phyloP scores from a whole-genome alignment of 2,329 filamentous ascomycete species.

The Pezicula neosporulosa region DNA sequence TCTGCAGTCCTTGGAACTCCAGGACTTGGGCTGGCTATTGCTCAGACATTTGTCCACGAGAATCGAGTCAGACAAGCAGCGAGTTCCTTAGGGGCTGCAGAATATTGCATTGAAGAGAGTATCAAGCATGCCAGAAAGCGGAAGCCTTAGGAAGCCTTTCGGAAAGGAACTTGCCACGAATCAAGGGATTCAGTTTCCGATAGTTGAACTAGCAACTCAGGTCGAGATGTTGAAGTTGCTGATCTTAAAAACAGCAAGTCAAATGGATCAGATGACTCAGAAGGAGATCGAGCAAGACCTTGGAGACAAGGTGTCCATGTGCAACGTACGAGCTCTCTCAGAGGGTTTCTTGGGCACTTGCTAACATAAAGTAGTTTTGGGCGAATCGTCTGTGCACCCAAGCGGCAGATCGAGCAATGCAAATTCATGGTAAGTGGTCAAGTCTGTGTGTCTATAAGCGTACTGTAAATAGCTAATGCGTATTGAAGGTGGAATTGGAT shows the following conservation, averaged over 20 bases:
- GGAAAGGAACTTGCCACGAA: slow-evolving; percentile 54
- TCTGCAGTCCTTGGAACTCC: slow-evolving; percentile 48
- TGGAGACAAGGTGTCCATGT: slow-evolving; percentile 62
- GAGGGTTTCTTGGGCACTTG: not conserved
- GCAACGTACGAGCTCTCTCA: slow-evolving; percentile 37
- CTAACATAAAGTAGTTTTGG: slow-evolving; percentile 41
- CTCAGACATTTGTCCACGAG: slow-evolving; percentile 64
- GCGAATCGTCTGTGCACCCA: slow-evolving; percentile 57
- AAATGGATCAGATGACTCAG: slow-evolving; percentile 54
- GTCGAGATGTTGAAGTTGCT: slow-evolving; percentile 58
- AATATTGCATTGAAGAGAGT: slow-evolving; percentile 55
- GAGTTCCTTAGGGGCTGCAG: slow-evolving; percentile 54
- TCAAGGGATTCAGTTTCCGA: slow-evolving; percentile 61
- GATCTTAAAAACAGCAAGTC: slow-evolving; percentile 56
- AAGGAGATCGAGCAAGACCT: slow-evolving; percentile 49
- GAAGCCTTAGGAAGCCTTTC: slow-evolving; percentile 52
- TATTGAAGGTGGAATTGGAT: slow-evolving; percentile 17
- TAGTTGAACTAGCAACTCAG: slow-evolving; percentile 60
- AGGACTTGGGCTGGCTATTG: slow-evolving; percentile 53
- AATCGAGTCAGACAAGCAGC: slow-evolving; percentile 64
- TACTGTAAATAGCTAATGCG: not conserved
- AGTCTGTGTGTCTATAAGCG: slow-evolving; percentile 8
- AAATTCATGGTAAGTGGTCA: slow-evolving; percentile 33
- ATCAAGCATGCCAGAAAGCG: slow-evolving; percentile 53
- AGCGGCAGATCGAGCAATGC: slow-evolving; percentile 59